A percentile compares a stretch with the other conserved stretches of the same genome.
Evolutionary conservation across 1,139 yeast genomes (phyloP).

Genomic region (Yamadazyma atlantica): DNA sequence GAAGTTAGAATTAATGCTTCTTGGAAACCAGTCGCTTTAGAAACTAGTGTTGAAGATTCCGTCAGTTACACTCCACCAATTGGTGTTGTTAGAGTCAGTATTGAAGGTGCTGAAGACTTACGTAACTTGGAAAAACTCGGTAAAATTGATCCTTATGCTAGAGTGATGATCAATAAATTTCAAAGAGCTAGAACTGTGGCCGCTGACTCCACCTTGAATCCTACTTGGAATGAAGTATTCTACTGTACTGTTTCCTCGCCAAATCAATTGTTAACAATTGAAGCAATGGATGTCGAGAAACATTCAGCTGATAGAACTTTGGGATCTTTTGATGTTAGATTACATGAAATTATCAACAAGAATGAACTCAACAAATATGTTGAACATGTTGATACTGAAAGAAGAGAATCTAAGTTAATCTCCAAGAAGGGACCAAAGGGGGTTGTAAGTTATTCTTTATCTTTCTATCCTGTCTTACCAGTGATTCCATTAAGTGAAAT

Average conservation of each 20-base stretch:
- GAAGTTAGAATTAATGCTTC: slow-evolving; percentile 65
- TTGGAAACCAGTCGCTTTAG: slow-evolving; percentile 80
- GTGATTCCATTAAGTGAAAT: slow-evolving; percentile 75
- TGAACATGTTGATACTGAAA: slow-evolving; percentile 56
- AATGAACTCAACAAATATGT: slow-evolving; percentile 66
- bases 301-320: slow-evolving; percentile 78
- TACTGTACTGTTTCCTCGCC: slow-evolving; percentile 81
- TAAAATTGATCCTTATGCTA: slow-evolving; percentile 86
- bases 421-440: slow-evolving; percentile 84
- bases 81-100: slow-evolving; percentile 79
- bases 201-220: slow-evolving; percentile 66
- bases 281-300: slow-evolving; percentile 88
- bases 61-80: slow-evolving; percentile 89
- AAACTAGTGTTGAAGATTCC: slow-evolving; percentile 59
- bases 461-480: slow-evolving; percentile 82
- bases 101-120: slow-evolving; percentile 70
- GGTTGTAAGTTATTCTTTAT: slow-evolving; percentile 62
- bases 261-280: slow-evolving; percentile 77
- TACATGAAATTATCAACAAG: slow-evolving; percentile 65
- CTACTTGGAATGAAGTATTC: slow-evolving; percentile 82
- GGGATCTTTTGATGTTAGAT: slow-evolving; percentile 73
- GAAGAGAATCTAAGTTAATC: slow-evolving; percentile 60
- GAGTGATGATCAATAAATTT: slow-evolving; percentile 75
- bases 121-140: slow-evolving; percentile 87
- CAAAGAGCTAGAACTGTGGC: slow-evolving; percentile 77